A percentile compares a stretch with the other conserved stretches of the same genome.
These are phyloP conservation scores for Penicillium salamii DNA, from an alignment of 495 filamentous ascomycete species.

Conservation along the genomic window DNA sequence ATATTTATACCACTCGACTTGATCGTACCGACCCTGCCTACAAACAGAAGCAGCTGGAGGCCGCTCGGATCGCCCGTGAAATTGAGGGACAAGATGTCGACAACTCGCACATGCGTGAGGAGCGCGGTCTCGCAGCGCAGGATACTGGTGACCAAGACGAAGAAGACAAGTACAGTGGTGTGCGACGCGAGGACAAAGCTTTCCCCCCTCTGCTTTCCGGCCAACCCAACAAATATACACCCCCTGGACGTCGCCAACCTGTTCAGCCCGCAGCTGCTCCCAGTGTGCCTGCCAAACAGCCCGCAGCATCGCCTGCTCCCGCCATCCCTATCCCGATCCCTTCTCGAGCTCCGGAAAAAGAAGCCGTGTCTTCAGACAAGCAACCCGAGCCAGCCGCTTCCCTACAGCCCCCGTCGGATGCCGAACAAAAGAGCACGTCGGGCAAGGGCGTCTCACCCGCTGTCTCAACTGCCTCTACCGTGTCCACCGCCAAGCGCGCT, in stretches of 20 bases:
- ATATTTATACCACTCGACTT: conserved; percentile 88
- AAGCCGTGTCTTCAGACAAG: conserved; percentile 35
- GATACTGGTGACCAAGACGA: conserved; percentile 79
- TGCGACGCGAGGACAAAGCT: conserved; percentile 65
- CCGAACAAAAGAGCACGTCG: conserved; percentile 36
- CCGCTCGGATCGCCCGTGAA: conserved; percentile 82
- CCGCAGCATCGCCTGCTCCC: conserved; percentile 13
- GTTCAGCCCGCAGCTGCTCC: too few species aligned
- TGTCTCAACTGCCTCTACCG: conserved; percentile 3
- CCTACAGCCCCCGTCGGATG: conserved; percentile 25
- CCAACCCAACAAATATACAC: conserved; percentile 78
- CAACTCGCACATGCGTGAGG: conserved; percentile 83
- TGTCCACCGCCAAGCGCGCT: conserved; percentile 22
- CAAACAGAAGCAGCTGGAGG: conserved; percentile 68
- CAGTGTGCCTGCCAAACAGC: conserved; percentile 62
- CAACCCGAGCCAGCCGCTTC: conserved; percentile 22
- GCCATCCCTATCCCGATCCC: neutral
- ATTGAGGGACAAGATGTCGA: conserved; percentile 70
- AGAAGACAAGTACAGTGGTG: conserved; percentile 93
- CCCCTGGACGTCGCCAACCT: conserved; percentile 79
- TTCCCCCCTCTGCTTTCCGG: conserved; percentile 65
- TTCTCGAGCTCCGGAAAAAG: conserved; percentile 26
- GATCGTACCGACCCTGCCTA: conserved; percentile 79
- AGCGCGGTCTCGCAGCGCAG: conserved; percentile 67
- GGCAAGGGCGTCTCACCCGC: conserved; percentile 22